phyloP scores from a whole-genome alignment of 768 basidiomycete species.

The Cytidiella melzeri region DNA sequence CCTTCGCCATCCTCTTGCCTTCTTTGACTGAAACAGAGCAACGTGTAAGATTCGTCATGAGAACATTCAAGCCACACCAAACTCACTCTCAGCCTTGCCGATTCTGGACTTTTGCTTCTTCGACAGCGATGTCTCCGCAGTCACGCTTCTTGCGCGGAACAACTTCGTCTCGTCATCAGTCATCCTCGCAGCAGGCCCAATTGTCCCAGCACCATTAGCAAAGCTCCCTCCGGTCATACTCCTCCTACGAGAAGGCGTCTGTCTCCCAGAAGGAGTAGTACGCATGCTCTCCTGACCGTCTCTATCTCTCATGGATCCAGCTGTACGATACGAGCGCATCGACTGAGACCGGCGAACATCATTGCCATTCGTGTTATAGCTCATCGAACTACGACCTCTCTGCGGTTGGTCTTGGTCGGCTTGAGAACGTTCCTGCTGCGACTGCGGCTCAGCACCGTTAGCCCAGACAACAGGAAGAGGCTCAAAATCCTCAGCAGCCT shows the following conservation, averaged over 20 bases:
- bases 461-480: slow-evolving; percentile 22
- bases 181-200: slow-evolving; percentile 40
- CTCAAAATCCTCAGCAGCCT: slow-evolving; percentile 6
- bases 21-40: slow-evolving; percentile 43
- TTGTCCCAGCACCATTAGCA: slow-evolving; percentile 48
- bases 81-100: slow-evolving; percentile 45
- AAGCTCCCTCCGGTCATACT: slow-evolving; percentile 33
- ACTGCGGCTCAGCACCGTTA: not conserved
- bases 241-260: slow-evolving; percentile 15
- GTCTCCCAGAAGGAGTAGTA: slow-evolving; percentile 12
- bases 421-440: not conserved
- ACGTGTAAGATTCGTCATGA: not conserved
- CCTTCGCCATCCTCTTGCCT: slow-evolving; percentile 54
- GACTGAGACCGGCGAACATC: slow-evolving; percentile 15
- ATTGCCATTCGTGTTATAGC: too few relatives aligned
- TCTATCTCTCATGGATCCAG: not conserved
- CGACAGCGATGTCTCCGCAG: slow-evolving; percentile 43
- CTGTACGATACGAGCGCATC: slow-evolving; percentile 20
- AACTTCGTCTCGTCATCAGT: slow-evolving; percentile 33
- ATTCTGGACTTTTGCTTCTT: slow-evolving; percentile 48
- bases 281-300: slow-evolving; percentile 14
- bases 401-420: not conserved
- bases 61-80: too few relatives aligned
- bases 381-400: not conserved
- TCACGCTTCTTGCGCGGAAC: slow-evolving; percentile 33